These are phyloP conservation scores for Phytophthora sansomeana DNA, from an alignment of 352 stramenopile species.

Conservation along the genomic window DNA sequence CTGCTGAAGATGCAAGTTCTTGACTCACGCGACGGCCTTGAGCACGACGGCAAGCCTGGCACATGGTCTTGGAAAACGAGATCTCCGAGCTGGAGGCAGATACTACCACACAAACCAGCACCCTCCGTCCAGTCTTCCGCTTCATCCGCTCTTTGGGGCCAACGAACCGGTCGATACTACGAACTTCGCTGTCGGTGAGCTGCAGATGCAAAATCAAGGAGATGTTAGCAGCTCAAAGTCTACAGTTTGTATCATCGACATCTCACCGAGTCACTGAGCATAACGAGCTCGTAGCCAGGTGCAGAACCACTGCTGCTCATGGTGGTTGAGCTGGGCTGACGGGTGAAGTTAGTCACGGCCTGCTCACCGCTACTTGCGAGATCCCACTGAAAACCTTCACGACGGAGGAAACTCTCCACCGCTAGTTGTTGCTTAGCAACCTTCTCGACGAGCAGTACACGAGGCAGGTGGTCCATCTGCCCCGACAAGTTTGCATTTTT, in stretches of 20 bases:
- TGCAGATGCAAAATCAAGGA: constrained; percentile 19
- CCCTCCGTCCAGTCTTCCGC: constrained; percentile 9
- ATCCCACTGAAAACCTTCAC: constrained; percentile 77
- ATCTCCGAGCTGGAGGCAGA: constrained; percentile 44
- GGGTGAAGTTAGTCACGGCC: constrained; percentile 56
- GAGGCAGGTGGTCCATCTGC: constrained; percentile 64
- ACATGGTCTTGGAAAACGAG: constrained; percentile 62
- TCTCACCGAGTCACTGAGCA: constrained; percentile 65
- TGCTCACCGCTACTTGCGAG: constrained; percentile 68
- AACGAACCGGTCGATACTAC: constrained; percentile 59
- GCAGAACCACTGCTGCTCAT: constrained; percentile 3
- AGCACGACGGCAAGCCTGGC: constrained; percentile 48
- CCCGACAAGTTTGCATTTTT: constrained; percentile 68
- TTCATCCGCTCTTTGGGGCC: constrained; percentile 47
- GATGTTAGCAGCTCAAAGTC: neutral
- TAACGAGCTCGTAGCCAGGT: constrained; percentile 55
- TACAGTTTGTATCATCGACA: neutral
- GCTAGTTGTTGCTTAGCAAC: constrained; percentile 62
- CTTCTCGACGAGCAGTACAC: constrained; percentile 68
- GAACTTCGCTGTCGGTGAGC: constrained; percentile 60
- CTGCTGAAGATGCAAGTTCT: constrained; percentile 24
- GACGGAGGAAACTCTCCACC: constrained; percentile 65
- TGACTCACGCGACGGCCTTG: constrained; percentile 61
- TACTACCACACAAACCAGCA: constrained; percentile 64
- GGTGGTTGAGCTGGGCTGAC: constrained; percentile 23